phyloP scores from a whole-genome alignment of 306 rosid species.

The Abrus precatorius region DNA sequence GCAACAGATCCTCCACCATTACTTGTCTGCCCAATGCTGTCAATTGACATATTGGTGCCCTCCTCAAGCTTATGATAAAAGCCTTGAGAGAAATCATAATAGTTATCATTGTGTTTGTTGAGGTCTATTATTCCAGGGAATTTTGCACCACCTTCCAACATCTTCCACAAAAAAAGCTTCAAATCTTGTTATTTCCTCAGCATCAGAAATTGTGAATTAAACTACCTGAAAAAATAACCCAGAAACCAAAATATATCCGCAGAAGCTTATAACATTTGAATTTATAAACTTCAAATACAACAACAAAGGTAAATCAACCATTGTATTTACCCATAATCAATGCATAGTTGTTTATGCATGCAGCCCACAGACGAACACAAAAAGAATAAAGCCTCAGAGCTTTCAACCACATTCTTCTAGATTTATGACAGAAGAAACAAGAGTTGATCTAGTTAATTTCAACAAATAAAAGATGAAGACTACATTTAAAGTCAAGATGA shows the following conservation, averaged over 20 bases:
- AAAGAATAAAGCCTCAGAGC: too few species aligned
- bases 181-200: constrained; percentile 61
- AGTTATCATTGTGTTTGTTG: constrained; percentile 69
- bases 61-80: constrained; percentile 91
- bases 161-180: constrained; percentile 62
- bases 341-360: too few species aligned
- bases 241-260: constrained; percentile 47
- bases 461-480: too few species aligned
- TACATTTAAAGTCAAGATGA: too few species aligned
- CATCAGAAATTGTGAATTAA: constrained; percentile 61
- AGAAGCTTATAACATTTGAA: constrained; percentile 28
- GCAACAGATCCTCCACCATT: constrained; percentile 97
- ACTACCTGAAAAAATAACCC: constrained; percentile 46
- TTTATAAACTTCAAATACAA: constrained; percentile 12
- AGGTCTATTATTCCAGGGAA: constrained; percentile 80
- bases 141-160: constrained; percentile 93
- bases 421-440: too few species aligned
- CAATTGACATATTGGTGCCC: constrained; percentile 95
- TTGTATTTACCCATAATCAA: too few species aligned
- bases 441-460: too few species aligned
- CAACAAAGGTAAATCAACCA: constrained; percentile 28
- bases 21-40: constrained; percentile 85
- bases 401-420: too few species aligned
- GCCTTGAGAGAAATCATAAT: constrained; percentile 88
- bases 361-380: too few species aligned